A percentile compares a stretch with the other conserved stretches of the same genome.
phyloP scores from a whole-genome alignment of 345 rosid genomes.

The Hibiscus mutabilis region DNA sequence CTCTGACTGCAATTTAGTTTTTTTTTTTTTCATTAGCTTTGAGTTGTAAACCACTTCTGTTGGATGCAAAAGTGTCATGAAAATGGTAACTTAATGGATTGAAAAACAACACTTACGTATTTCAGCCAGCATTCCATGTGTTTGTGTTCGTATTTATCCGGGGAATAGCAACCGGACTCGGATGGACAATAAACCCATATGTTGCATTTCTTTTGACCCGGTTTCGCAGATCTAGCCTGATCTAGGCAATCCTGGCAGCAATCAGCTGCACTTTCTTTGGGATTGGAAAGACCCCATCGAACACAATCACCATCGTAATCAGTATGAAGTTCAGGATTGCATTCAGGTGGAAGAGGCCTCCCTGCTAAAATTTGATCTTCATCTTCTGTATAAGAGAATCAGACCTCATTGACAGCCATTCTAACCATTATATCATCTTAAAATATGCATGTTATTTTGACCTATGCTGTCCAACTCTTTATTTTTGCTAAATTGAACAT shows the following conservation, averaged over 20 bases:
- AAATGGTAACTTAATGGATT: neutral
- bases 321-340: conserved; percentile 74
- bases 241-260: conserved; percentile 96
- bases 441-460: neutral
- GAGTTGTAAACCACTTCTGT: neutral
- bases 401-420: conserved; percentile 4
- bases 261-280: conserved; percentile 94
- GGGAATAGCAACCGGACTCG: conserved; percentile 76
- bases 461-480: neutral
- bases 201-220: conserved; percentile 81
- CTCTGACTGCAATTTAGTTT: conserved; percentile 57
- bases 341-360: conserved; percentile 69
- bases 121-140: conserved; percentile 94
- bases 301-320: conserved; percentile 91
- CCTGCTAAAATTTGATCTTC: conserved; percentile 64
- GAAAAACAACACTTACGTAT: conserved; percentile 45
- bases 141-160: conserved; percentile 84
- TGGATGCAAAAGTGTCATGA: neutral
- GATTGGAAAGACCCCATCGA: conserved; percentile 95
- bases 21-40: neutral
- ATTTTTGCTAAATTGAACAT: neutral
- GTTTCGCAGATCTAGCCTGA: conserved; percentile 68
- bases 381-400: conserved; percentile 40
- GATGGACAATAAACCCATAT: no score
- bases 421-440: neutral